Percentiles rank a stretch among this genome's conserved stretches.
Conservation (phyloP, 441 rosid species). For the Bruguiera hainesii region DNA sequence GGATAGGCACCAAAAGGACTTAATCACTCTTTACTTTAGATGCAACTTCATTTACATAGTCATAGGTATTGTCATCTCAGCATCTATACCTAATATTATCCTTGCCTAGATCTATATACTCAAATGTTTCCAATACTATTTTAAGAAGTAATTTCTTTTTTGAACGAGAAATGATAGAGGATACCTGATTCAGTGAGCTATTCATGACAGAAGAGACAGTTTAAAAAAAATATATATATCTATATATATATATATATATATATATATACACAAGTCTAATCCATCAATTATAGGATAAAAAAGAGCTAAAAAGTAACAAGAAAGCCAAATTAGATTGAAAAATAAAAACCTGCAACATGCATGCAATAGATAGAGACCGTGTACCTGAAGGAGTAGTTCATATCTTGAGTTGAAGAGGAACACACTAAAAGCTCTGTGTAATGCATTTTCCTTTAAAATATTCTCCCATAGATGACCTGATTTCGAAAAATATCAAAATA, state of each 20-base stretch:
- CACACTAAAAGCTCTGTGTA: constrained; percentile 98
- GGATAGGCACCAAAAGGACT: too few species aligned
- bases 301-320: not conserved
- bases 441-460: constrained; percentile 66
- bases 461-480: constrained; percentile 98
- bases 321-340: not conserved
- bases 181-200: not conserved
- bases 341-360: constrained; percentile 7
- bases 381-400: constrained; percentile 95
- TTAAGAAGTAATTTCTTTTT: too few species aligned
- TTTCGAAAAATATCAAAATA: constrained; percentile 9
- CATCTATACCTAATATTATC: not conserved
- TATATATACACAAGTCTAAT: not conserved
- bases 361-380: not conserved
- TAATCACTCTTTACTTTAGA: too few species aligned
- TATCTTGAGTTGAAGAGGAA: constrained; percentile 86
- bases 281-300: not conserved
- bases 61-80: not conserved
- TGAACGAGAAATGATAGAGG: too few species aligned
- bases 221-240: not conserved
- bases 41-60: too few species aligned
- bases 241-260: not conserved
- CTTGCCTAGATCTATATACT: too few species aligned
- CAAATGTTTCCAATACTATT: too few species aligned
- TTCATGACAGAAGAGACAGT: not conserved